Conservation (phyloP, 1,284 basidiomycete species). For the Butyriboletus appendiculatus region DNA sequence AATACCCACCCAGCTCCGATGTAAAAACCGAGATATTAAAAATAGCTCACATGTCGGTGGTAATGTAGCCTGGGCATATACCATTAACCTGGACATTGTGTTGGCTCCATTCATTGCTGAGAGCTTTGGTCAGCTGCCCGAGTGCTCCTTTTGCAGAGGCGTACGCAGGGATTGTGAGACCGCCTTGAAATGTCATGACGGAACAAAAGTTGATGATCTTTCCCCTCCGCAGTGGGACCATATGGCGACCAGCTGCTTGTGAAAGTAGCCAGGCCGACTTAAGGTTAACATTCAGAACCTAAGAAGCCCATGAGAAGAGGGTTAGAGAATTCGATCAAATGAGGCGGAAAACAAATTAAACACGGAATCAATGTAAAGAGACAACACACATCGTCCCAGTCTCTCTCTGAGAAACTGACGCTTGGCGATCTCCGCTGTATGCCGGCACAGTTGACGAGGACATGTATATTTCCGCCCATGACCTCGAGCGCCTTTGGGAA, state of each 20-base stretch:
- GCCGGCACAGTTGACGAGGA: slow-evolving; percentile 94
- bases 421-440: slow-evolving; percentile 88
- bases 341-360: slow-evolving; percentile 8
- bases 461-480: slow-evolving; percentile 72
- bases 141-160: slow-evolving; percentile 89
- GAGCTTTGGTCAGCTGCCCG: slow-evolving; percentile 77
- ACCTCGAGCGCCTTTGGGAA: slow-evolving; percentile 65
- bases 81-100: slow-evolving; percentile 91
- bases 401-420: slow-evolving; percentile 78
- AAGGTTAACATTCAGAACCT: slow-evolving; percentile 80
- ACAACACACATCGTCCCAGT: slow-evolving; percentile 85
- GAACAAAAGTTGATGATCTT: slow-evolving; percentile 86
- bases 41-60: slow-evolving; percentile 78
- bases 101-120: slow-evolving; percentile 64
- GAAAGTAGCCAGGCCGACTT: slow-evolving; percentile 78
- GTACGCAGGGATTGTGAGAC: slow-evolving; percentile 86
- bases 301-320: slow-evolving; percentile 14
- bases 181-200: slow-evolving; percentile 79
- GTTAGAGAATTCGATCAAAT: slow-evolving; percentile 15
- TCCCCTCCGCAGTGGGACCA: slow-evolving; percentile 72
- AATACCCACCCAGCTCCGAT: neutral
- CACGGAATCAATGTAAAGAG: slow-evolving; percentile 8
- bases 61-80: slow-evolving; percentile 90
- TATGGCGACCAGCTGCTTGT: slow-evolving; percentile 77
- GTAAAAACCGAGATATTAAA: slow-evolving; percentile 13